A percentile compares a stretch with the other conserved stretches of the same genome.
Conservation (phyloP, 306 rosid species). For the Argentina anserina region DNA sequence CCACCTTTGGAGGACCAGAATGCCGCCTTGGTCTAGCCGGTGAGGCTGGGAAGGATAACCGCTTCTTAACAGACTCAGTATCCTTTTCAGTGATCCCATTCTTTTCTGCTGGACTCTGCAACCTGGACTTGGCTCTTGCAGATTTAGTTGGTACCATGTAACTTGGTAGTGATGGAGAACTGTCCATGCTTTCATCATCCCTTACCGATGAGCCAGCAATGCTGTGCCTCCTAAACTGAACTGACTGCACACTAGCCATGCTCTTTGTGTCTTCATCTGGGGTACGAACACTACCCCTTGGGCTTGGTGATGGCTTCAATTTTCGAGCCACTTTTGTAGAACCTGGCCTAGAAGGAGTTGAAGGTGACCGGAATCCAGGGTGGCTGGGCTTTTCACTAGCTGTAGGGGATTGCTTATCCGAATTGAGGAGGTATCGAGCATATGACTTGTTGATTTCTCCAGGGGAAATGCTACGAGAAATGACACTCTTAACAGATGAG, state of each 20-base stretch:
- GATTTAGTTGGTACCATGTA: constrained; percentile 89
- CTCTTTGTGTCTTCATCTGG: constrained; percentile 72
- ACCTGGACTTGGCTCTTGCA: constrained; percentile 78
- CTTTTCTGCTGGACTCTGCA: constrained; percentile 66
- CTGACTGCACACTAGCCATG: constrained; percentile 61
- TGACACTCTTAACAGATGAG: constrained; percentile 56
- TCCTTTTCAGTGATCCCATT: constrained; percentile 56
- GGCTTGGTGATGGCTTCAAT: constrained; percentile 67
- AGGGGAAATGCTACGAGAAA: constrained; percentile 38
- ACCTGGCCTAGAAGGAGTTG: constrained; percentile 69
- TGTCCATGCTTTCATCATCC: constrained; percentile 74
- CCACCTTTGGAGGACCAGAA: constrained; percentile 76
- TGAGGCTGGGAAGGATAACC: constrained; percentile 72
- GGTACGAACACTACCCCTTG: constrained; percentile 42
- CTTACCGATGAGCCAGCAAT: constrained; percentile 59
- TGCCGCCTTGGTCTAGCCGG: constrained; percentile 72
- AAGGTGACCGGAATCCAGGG: constrained; percentile 45
- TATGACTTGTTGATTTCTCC: constrained; percentile 93
- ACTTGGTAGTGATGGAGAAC: constrained; percentile 70
- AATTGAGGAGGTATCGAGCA: constrained; percentile 81
- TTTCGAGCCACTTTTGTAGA: constrained; percentile 35
- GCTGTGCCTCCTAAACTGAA: constrained; percentile 73
- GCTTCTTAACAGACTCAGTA: constrained; percentile 61
- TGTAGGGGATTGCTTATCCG: constrained; percentile 74
- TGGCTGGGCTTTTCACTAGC: constrained; percentile 60